Conservation (phyloP, 768 basidiomycete genomes). For the Ephemerocybe angulata region DNA sequence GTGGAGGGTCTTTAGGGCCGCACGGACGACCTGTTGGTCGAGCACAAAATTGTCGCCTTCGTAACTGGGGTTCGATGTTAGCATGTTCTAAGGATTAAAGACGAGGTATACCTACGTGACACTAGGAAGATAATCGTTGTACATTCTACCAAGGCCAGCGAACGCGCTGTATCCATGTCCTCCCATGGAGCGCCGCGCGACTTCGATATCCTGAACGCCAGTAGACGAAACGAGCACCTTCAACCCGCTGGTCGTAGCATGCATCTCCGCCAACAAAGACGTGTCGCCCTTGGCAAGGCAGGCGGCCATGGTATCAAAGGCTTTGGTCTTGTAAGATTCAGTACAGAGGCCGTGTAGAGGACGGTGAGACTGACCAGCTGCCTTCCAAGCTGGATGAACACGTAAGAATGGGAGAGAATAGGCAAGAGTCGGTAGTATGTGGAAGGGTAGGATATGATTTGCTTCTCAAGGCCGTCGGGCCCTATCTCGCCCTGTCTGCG, state of each 20-base stretch:
- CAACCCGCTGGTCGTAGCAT: slow-evolving; percentile 65
- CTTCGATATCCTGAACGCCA: slow-evolving; percentile 58
- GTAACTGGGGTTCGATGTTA: slow-evolving; percentile 36
- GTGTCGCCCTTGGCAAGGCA: slow-evolving; percentile 55
- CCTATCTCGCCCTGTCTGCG: slow-evolving; percentile 61
- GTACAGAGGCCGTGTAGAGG: background rate
- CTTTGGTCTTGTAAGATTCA: slow-evolving; percentile 33
- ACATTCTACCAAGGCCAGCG: slow-evolving; percentile 60
- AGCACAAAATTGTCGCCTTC: slow-evolving; percentile 82
- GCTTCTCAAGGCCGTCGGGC: slow-evolving; percentile 53
- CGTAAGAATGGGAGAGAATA: slow-evolving; percentile 63
- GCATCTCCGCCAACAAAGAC: slow-evolving; percentile 65
- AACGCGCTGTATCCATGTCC: slow-evolving; percentile 75
- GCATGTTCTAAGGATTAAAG: background rate
- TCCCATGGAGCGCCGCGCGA: slow-evolving; percentile 66
- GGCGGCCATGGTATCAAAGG: slow-evolving; percentile 47
- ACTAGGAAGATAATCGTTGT: slow-evolving; percentile 62
- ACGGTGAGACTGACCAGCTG: slow-evolving; percentile 42
- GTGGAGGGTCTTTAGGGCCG: slow-evolving; percentile 59
- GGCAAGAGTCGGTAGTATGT: slow-evolving; percentile 71
- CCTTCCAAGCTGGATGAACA: slow-evolving; percentile 61
- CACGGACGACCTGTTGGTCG: slow-evolving; percentile 69
- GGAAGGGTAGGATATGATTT: slow-evolving; percentile 70
- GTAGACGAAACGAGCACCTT: slow-evolving; percentile 56
- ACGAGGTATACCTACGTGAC: slow-evolving; percentile 47